Evolutionary conservation across 1,284 basidiomycete species (phyloP).

Genomic region (Cryptococcus maquisensis): DNA sequence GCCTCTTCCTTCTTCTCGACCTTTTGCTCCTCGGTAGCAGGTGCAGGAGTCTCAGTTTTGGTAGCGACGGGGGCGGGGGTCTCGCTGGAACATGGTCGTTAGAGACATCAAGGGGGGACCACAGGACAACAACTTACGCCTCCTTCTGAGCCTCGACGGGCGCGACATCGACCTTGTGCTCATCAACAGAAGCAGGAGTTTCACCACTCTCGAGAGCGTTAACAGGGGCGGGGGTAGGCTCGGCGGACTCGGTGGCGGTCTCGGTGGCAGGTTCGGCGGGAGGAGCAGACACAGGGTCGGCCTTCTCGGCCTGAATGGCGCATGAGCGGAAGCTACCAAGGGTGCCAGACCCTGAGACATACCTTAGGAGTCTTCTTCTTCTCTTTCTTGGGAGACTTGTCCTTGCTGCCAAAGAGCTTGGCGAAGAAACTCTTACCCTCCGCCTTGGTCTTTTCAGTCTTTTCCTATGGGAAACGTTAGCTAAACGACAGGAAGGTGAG

Average conservation of each 20-base stretch:
- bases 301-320: conserved; percentile 27
- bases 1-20: conserved; percentile 3
- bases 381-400: conserved; percentile 40
- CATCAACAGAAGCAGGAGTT: conserved; percentile 17
- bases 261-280: conserved; percentile 8
- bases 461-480: conserved; percentile 21
- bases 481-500: neutral
- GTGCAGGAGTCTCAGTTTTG: too few relatives aligned
- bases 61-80: too few relatives aligned
- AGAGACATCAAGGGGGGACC: too few relatives aligned
- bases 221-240: conserved; percentile 11
- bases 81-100: too few relatives aligned
- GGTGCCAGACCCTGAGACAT: neutral
- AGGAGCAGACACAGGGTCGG: conserved; percentile 25
- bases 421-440: conserved; percentile 42
- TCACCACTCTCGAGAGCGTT: conserved; percentile 11
- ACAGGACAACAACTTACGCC: too few relatives aligned
- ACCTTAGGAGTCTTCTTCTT: conserved; percentile 45
- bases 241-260: conserved; percentile 6
- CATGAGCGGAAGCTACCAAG: neutral
- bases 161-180: conserved; percentile 16
- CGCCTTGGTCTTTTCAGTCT: conserved; percentile 37
- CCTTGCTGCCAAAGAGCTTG: conserved; percentile 32
- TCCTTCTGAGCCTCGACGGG: neutral
- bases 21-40: too few relatives aligned